phyloP scores from a whole-genome alignment of 2,329 filamentous ascomycete genomes.

The Colletotrichum higginsianum region DNA sequence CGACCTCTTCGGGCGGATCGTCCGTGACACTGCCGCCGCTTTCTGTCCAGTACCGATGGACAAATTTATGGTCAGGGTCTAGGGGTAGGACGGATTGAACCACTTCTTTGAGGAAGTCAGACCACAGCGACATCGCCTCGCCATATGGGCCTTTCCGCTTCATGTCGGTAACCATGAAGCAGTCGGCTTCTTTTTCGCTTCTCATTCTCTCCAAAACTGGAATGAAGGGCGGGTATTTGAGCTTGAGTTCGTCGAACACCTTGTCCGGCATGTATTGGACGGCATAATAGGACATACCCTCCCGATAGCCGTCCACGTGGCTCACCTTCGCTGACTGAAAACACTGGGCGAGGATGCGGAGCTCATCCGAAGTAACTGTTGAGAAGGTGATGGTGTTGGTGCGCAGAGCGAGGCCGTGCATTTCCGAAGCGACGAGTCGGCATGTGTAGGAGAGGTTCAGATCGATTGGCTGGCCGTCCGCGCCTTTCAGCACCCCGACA shows the following conservation, averaged over 20 bases:
- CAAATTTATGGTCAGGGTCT: background rate
- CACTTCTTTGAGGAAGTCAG: background rate
- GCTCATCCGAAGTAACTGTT: background rate
- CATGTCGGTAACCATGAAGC: too few relatives aligned
- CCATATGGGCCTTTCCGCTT: background rate
- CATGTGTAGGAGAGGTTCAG: conserved; percentile 24
- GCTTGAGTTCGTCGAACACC: too few relatives aligned
- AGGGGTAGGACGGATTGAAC: background rate
- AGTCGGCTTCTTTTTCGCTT: too few relatives aligned
- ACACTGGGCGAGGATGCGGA: background rate
- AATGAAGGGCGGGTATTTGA: background rate
- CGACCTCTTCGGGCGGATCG: too few relatives aligned
- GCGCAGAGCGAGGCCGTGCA: background rate
- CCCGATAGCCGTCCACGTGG: background rate
- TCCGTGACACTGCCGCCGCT: too few relatives aligned
- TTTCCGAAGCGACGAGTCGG: conserved; percentile 3
- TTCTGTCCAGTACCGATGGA: background rate
- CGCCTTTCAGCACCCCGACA: conserved; percentile 3
- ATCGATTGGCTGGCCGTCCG: background rate
- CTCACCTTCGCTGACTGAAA: too few relatives aligned
- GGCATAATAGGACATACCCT: background rate
- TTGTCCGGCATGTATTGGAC: too few relatives aligned
- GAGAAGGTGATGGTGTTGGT: conserved; percentile 17
- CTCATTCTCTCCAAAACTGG: background rate
- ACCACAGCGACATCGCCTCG: background rate